Evolutionary conservation across 108 stramenopile genomes (phyloP), one percentile per base, ranked within the genome.

Genomic region (Cyclotella sp.): DNA sequence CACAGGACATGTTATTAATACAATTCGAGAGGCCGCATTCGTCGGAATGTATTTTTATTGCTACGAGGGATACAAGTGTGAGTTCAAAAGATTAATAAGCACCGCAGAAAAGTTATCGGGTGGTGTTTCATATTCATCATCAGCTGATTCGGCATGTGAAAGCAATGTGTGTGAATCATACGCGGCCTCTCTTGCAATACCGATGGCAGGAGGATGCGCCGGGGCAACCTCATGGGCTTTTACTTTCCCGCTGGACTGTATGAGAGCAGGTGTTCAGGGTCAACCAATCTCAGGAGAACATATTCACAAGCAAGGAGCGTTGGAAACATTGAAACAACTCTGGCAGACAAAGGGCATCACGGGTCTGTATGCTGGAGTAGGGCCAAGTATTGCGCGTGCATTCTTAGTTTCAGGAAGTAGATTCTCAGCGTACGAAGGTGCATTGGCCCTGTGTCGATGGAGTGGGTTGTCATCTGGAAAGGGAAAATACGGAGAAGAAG

Each of bases 371-470:
- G 63, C 90, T 19, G 97, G 97, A 15, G 93, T 95, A 13, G 76
- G 84, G 54, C 93, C 97, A 0, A 88, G 86, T 52, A 87, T 97
- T 47, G 82, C 84, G 21, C 73, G 97, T 68, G 94, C 97, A 3
- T 97, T 97, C 76, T 75, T 97, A 22, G 96, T 97, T 59, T 92
- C 91, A 57, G 92, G 90, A 24, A 92, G 88, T 65, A 78, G 96
- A 30, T 97, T 97, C 78, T 90, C 88, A 63, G 96, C 94, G 10
- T 97, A 95, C 51, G 96, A 97, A 84, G 85, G 83, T 34, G 90
- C 90, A 45, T 49, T 95, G 62, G 89, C 79, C 77, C 42, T 93
- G 24, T 65, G 91, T 40, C 85, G 93, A 63, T 51, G 63, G 51
- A 69, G 75, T 72, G 82, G 82, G 18, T 57, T 83, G 41, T 72